Evolutionary conservation across 352 stramenopile species (phyloP).

Genomic region (Phytophthora europaea): DNA sequence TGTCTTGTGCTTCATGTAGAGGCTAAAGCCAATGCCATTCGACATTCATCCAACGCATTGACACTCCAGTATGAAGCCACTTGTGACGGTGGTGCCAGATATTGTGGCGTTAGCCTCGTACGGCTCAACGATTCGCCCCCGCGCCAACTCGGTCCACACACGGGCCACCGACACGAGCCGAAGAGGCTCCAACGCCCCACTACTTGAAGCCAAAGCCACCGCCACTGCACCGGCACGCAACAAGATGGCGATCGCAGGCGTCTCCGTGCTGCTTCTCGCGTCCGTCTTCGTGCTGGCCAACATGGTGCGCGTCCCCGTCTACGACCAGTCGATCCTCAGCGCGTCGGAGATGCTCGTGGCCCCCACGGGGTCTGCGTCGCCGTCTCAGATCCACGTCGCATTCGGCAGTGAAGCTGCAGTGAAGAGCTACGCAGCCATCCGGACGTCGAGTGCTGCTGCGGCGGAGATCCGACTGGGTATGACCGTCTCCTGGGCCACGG

Average conservation of each 20-base stretch:
- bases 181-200: constrained; percentile 8
- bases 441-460: constrained; percentile 3
- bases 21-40: background rate
- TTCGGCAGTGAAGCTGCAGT: constrained; percentile 45
- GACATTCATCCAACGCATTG: constrained; percentile 2
- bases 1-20: background rate
- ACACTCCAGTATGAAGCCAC: constrained; percentile 24
- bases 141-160: constrained; percentile 16
- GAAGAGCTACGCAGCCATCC: constrained; percentile 19
- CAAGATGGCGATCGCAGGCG: constrained; percentile 25
- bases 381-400: constrained; percentile 61
- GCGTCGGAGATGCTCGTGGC: background rate
- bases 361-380: constrained; percentile 15
- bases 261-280: constrained; percentile 30
- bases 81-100: constrained; percentile 7
- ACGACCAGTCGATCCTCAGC: constrained; percentile 28
- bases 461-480: constrained; percentile 45
- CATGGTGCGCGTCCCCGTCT: constrained; percentile 25
- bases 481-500: constrained; percentile 69
- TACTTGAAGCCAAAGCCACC: constrained; percentile 10
- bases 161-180: constrained; percentile 14
- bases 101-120: constrained; percentile 17
- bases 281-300: constrained; percentile 32
- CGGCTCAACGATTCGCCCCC: constrained; percentile 29
- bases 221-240: constrained; percentile 18